Evolutionary conservation across 345 rosid genomes (phyloP).

Genomic region (Acer campestre): DNA sequence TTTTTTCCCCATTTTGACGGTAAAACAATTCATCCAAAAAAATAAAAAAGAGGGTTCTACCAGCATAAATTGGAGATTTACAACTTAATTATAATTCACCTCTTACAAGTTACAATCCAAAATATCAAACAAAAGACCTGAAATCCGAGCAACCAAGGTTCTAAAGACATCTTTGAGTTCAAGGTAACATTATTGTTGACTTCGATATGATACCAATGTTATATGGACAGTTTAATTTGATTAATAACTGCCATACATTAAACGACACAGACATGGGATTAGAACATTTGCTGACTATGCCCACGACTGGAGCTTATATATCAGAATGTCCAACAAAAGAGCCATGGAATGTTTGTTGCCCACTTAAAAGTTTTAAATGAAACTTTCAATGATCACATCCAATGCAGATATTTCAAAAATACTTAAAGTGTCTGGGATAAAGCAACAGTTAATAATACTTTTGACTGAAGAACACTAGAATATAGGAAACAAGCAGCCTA

Average conservation of each 20-base stretch:
- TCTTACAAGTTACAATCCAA: constrained; percentile 18
- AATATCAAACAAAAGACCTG: constrained; percentile 1
- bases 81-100: constrained; percentile 18
- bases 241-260: background rate
- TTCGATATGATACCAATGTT: background rate
- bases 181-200: background rate
- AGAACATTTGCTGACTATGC: background rate
- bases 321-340: background rate
- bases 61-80: background rate
- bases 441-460: background rate
- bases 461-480: background rate
- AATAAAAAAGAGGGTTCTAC: background rate
- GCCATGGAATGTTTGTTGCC: background rate
- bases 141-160: background rate
- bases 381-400: constrained; percentile 2
- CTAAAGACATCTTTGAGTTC: background rate
- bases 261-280: background rate
- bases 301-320: background rate
- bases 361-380: background rate
- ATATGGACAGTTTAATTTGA: background rate
- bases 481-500: background rate
- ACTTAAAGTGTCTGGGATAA: background rate
- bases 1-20: background rate
- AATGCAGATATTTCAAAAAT: constrained; percentile 2
- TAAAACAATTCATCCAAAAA: constrained; percentile 4